A percentile compares a stretch with the other conserved stretches of the same genome.
Conservation (phyloP, 257 asterid species). For the Plantago ovata region DNA sequence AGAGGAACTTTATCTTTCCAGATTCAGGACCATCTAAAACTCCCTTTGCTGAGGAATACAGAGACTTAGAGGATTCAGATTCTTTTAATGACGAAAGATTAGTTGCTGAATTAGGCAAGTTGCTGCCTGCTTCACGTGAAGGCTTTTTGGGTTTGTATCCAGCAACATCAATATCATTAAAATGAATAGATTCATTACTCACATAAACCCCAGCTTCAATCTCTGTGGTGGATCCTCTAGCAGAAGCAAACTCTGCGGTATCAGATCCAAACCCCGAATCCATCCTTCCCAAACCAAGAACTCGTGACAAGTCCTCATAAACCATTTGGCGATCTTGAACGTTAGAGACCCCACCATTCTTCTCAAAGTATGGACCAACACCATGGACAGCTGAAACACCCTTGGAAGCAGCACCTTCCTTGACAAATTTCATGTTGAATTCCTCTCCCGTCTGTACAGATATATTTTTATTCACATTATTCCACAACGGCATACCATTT, state of each 20-base stretch:
- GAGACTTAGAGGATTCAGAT: constrained; percentile 41
- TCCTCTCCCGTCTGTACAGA: constrained; percentile 62
- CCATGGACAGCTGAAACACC: constrained; percentile 32
- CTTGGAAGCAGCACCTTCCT: constrained; percentile 41
- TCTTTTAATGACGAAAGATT: constrained; percentile 28
- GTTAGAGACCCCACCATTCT: constrained; percentile 29
- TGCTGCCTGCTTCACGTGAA: constrained; percentile 23
- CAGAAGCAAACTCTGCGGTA: constrained; percentile 43
- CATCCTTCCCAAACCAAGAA: constrained; percentile 59
- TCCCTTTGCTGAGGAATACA: constrained; percentile 34
- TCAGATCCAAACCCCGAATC: constrained; percentile 65
- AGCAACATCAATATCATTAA: constrained; percentile 25
- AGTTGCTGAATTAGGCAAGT: constrained; percentile 26
- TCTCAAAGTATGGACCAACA: constrained; percentile 25
- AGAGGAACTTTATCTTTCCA: constrained; percentile 50
- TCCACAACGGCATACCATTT: constrained; percentile 27
- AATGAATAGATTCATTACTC: constrained; percentile 25
- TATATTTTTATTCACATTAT: constrained; percentile 30
- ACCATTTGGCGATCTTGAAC: constrained; percentile 35
- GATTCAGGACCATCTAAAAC: constrained; percentile 43
- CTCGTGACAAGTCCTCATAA: constrained; percentile 57
- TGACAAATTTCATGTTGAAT: constrained; percentile 48
- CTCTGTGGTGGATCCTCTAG: constrained; percentile 42
- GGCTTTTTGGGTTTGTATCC: constrained; percentile 30
- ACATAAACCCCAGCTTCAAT: constrained; percentile 32